These are phyloP conservation scores for Blastobotrys chiropterorum DNA, from an alignment of 805 yeast species.

Conservation along the genomic window DNA sequence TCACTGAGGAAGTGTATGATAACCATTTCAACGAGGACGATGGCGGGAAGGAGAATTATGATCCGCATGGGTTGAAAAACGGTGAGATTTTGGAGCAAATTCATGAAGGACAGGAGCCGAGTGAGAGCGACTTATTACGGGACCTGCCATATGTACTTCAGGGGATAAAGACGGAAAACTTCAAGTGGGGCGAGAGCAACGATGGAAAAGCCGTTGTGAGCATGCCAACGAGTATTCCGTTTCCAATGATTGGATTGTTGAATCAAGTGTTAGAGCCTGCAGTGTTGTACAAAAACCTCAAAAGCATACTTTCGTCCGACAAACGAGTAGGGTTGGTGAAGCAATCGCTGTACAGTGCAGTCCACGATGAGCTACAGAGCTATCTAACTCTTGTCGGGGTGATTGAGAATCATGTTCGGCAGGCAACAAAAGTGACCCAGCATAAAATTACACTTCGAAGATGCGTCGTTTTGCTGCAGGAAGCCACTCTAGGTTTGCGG, in stretches of 20 bases:
- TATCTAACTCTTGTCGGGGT: conserved; percentile 41
- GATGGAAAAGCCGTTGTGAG: conserved; percentile 8
- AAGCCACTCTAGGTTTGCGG: conserved; percentile 52
- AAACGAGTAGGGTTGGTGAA: conserved; percentile 42
- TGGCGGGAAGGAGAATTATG: not conserved
- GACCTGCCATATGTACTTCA: conserved; percentile 31
- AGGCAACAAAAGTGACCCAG: conserved; percentile 26
- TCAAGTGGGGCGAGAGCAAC: conserved; percentile 15
- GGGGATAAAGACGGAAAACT: conserved; percentile 22
- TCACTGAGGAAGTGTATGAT: not conserved
- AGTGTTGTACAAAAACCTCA: conserved; percentile 43
- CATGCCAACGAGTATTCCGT: conserved; percentile 35
- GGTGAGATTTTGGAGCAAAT: conserved; percentile 10
- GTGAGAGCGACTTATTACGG: conserved; percentile 12
- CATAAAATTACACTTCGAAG: conserved; percentile 26
- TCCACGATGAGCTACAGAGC: conserved; percentile 37
- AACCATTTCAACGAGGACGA: not conserved
- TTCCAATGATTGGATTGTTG: conserved; percentile 51
- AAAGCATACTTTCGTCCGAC: conserved; percentile 28
- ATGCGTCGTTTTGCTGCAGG: conserved; percentile 40
- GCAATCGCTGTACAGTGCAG: conserved; percentile 51
- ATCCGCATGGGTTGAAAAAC: not conserved
- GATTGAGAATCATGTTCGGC: conserved; percentile 35
- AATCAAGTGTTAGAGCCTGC: conserved; percentile 65
- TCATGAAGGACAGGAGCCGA: conserved; percentile 15